phyloP scores from a whole-genome alignment of 2,329 filamentous ascomycete species.

The Verticillium klebahnii region DNA sequence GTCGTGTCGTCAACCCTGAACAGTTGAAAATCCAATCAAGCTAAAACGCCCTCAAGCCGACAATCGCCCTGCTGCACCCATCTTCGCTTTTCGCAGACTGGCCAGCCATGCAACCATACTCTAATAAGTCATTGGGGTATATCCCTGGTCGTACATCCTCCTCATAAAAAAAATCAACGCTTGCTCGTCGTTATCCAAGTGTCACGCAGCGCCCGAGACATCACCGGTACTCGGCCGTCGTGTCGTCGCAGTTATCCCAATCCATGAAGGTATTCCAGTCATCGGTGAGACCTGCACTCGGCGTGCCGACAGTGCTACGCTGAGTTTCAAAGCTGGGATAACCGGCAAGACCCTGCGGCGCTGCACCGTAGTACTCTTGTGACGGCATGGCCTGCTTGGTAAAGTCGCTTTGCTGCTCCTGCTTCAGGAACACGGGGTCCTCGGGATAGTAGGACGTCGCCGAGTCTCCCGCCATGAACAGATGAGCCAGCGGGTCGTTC shows the following conservation, averaged over 20 bases:
- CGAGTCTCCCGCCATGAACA: constrained; percentile 5
- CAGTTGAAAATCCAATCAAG: background rate
- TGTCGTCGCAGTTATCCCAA: background rate
- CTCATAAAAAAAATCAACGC: background rate
- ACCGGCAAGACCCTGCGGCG: background rate
- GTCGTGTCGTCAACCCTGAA: background rate
- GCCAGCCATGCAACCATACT: background rate
- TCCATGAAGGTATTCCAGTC: constrained; percentile 1
- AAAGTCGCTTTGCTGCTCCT: background rate
- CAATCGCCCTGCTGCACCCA: background rate
- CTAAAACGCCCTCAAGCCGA: background rate
- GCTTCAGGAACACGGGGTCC: background rate
- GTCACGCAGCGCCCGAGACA: background rate
- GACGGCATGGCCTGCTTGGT: background rate
- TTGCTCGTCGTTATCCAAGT: background rate
- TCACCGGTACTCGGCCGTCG: background rate
- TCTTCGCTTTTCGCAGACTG: background rate
- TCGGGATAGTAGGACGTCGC: background rate
- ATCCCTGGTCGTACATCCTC: constrained; percentile 1
- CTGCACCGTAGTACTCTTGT: background rate
- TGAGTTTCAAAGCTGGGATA: background rate
- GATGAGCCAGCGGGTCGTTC: constrained; percentile 15
- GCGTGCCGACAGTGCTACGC: background rate
- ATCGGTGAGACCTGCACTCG: background rate
- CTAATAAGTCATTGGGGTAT: background rate